Base-by-base conservation (phyloP, 805 yeast species). In the Lachancea kluyveri region DNA sequence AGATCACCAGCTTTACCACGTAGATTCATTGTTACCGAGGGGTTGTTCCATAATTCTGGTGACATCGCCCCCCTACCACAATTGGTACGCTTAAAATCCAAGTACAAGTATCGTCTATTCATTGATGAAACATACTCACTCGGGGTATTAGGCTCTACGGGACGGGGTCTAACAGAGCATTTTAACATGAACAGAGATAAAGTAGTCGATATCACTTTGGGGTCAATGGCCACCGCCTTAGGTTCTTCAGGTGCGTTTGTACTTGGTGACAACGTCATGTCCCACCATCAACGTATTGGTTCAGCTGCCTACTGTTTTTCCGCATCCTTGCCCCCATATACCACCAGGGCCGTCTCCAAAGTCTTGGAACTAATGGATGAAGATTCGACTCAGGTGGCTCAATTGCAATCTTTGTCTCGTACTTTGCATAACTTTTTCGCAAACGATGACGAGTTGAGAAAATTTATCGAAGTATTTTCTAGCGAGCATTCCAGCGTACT, bases 161-260 rank as follows among this genome's bases (percentile, higher is more conserved):
- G 98, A 24, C 75, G 83, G 47, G 98, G 98, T 28, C 54, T 86
- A 12, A 65, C 83, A 17, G 97, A 94, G 60, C 77, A 73, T 52
- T 81, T 55, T 43, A 71, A 67, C 27, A 65, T 88, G 45, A 72
- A 77, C 36, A 75, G 95, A 43, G 56, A 68, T 5, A 49, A 52
- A 5, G 83, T 81, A 28, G 67, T 92, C 39, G 92, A 90, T 45
- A 77, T 92, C 41, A 84, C 95, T 7, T 71, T 86, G 31, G 96
- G 96, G 16, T 75, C 95, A 1, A 60, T 92, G 68, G 92, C 95
- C 10, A 69, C 70, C 26, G 68, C 94, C 0, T 68, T 90, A 42
- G 90, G 86, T 6, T 69, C 92, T 1, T 77, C 90, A 30, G 98
- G 98, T 42, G 97, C 95, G 1, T 90, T 85, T 62, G 92, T 95